Percentiles rank a stretch among this genome's conserved stretches.
phyloP scores from a whole-genome alignment of 352 stramenopile species.

The Salisapilia sapeloensis region DNA sequence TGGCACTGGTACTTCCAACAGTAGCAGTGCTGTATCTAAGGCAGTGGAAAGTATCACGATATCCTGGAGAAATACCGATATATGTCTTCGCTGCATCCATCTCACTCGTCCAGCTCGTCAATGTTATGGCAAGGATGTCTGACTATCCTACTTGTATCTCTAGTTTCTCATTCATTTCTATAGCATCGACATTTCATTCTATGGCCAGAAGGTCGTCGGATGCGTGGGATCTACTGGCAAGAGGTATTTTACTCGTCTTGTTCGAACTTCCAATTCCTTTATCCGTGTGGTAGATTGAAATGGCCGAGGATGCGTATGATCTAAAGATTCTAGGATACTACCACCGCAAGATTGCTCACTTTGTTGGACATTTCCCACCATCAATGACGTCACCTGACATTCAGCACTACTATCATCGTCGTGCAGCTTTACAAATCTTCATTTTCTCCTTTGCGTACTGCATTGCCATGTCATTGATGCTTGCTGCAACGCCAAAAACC shows the following conservation, averaged over 20 bases:
- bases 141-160: neutral
- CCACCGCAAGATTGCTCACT: constrained; percentile 67
- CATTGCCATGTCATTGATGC: constrained; percentile 16
- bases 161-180: neutral
- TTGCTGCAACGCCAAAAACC: constrained; percentile 11
- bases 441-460: constrained; percentile 32
- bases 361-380: constrained; percentile 32
- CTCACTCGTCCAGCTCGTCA: constrained; percentile 20
- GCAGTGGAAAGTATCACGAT: too few relatives aligned
- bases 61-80: constrained; percentile 39
- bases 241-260: constrained; percentile 13
- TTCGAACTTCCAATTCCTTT: neutral
- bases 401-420: constrained; percentile 26
- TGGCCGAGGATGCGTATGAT: constrained; percentile 42
- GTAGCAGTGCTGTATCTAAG: constrained; percentile 24
- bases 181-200: constrained; percentile 55
- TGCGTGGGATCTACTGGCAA: constrained; percentile 55
- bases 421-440: constrained; percentile 13
- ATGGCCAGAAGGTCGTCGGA: constrained; percentile 48
- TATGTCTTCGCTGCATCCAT: constrained; percentile 41
- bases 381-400: constrained; percentile 28
- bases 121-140: constrained; percentile 20
- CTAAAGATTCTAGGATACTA: constrained; percentile 78
- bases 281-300: constrained; percentile 28
- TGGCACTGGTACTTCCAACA: constrained; percentile 37